Evolutionary conservation across 345 rosid species (phyloP), one percentile per base, ranked within the genome.

Genomic region (Salix koriyanagi): DNA sequence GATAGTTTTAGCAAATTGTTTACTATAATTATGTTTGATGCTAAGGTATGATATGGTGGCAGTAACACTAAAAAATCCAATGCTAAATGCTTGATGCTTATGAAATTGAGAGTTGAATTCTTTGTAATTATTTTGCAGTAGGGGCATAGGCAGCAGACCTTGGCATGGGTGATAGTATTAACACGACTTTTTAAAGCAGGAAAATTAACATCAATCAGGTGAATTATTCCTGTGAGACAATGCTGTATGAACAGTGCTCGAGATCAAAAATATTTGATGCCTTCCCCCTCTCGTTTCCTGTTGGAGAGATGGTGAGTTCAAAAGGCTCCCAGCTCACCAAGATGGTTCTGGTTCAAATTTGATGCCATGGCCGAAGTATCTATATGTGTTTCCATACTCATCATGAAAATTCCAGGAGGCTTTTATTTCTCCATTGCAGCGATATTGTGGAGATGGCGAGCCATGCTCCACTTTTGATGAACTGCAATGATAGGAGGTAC

Each of bases 371-470:
- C 16, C 21, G 25, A 32, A 12, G 2, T 34, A 10, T 37, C 50
- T 14, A 36, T 16, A 0, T 36, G 3, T 70, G 21, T 6, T 71
- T 34, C 14, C 23, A 18, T 10, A 12, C 37, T 46, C 2, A 1
- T 3, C 4, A 4, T 37, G 4, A 58, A 37, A 12, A 21, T 23
- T 23, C 23, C 14, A 39, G 21, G 79, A 82, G 39, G 28, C 30
- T 72, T 73, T 15, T 65, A 14, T 84, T 61, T 66, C 60, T 80
- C 36, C 26, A 39, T 70, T 83, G 84, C 91, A 96, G 99, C 74
- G 97, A 96, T 86, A 32, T 88, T 21, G 98, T 96, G 58, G 89
- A 85, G 75, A 96, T 96, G 98, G 97, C 97, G 26, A 90, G 98
- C 79, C 91, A 92, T 78, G 99, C 99, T 21, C 99, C 99, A 1